Percentiles rank a stretch among this genome's conserved stretches.
Evolutionary conservation across 192 early-diverging fungal genomes (phyloP).

Genomic region (Rhizoclosmatium sp.): DNA sequence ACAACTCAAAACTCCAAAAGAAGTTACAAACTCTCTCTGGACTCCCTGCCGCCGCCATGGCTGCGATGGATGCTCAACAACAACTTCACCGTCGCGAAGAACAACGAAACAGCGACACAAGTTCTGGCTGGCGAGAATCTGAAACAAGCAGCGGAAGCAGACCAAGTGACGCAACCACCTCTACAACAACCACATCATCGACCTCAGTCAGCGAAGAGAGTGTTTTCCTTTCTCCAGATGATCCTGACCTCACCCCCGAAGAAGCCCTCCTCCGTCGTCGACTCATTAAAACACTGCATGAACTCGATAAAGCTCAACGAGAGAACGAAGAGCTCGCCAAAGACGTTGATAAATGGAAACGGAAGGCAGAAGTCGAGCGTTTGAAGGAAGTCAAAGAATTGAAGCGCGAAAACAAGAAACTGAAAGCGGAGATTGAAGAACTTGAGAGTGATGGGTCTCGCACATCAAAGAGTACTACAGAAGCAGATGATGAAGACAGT

Average conservation of each 20-base stretch:
- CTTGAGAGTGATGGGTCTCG: not conserved
- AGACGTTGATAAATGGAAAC: slow-evolving; percentile 17
- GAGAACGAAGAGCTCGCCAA: not conserved
- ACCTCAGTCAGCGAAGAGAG: not conserved
- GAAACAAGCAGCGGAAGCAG: slow-evolving; percentile 13
- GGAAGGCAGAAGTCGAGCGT: slow-evolving; percentile 18
- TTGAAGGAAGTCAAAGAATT: slow-evolving; percentile 44
- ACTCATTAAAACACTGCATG: not conserved
- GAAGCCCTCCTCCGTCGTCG: slow-evolving; percentile 6
- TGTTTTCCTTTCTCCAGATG: slow-evolving; percentile 9
- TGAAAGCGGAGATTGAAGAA: slow-evolving; percentile 21
- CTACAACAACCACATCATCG: not conserved
- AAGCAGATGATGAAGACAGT: slow-evolving; percentile 27
- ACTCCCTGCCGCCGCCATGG: slow-evolving; percentile 8
- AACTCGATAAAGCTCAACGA: not conserved
- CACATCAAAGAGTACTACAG: not conserved
- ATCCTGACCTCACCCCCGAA: slow-evolving; percentile 21
- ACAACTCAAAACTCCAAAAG: slow-evolving; percentile 9
- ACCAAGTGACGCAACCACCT: not conserved
- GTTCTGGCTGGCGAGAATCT: slow-evolving; percentile 2
- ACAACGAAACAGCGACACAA: slow-evolving; percentile 14
- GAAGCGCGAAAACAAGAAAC: slow-evolving; percentile 12
- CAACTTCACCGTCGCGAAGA: slow-evolving; percentile 20
- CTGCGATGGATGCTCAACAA: slow-evolving; percentile 20
- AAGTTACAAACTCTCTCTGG: not conserved